These are phyloP conservation scores for Aspergillus vadensis DNA, from an alignment of 2,329 filamentous ascomycete genomes.

Conservation along the genomic window DNA sequence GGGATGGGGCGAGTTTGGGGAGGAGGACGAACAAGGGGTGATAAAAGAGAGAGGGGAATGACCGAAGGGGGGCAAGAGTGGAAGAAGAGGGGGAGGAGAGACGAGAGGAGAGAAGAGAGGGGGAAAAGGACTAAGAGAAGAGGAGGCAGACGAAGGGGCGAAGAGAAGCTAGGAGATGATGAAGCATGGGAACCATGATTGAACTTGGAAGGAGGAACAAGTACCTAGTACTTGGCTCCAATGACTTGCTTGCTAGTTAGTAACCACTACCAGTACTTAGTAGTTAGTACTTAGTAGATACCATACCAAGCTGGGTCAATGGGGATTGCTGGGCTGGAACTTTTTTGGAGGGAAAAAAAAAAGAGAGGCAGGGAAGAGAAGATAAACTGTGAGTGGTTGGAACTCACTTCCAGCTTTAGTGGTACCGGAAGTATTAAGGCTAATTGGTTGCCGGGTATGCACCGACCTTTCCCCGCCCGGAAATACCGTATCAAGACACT, in stretches of 20 bases:
- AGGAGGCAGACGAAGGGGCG: too few species aligned
- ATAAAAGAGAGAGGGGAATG: not conserved
- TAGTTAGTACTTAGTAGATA: not conserved
- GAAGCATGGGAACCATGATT: constrained; percentile 1
- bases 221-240: not conserved
- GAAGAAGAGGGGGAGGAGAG: not conserved
- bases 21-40: not conserved
- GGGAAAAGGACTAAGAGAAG: too few species aligned
- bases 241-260: too few species aligned
- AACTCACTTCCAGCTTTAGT: not conserved
- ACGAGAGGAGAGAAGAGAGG: not conserved
- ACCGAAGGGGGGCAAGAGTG: not conserved
- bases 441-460: not conserved
- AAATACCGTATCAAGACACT: not conserved
- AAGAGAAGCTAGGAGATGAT: not conserved
- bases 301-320: too few species aligned
- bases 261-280: not conserved
- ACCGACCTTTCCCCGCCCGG: not conserved
- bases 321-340: too few species aligned
- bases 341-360: too few species aligned
- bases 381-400: not conserved
- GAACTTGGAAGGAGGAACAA: not conserved
- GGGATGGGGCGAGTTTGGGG: not conserved
- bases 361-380: not conserved
- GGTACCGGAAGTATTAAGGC: not conserved